Percentiles rank a stretch among this genome's conserved stretches.
phyloP scores from a whole-genome alignment of 148 eudicot species.

The Fallopia convolvulus region DNA sequence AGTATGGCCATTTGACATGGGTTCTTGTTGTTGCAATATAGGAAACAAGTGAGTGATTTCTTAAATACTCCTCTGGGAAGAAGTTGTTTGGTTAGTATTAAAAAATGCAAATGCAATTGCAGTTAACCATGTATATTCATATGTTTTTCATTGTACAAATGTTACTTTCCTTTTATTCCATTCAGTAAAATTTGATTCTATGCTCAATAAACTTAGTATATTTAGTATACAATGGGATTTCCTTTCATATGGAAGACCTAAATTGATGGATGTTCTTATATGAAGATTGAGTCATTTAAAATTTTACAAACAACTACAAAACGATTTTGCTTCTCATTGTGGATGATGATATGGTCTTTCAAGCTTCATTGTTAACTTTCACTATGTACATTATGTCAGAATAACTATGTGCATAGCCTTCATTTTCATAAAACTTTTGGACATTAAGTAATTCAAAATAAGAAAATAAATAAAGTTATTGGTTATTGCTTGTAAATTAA shows the following conservation, averaged over 20 bases:
- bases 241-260: background rate
- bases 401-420: background rate
- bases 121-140: background rate
- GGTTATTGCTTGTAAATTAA: background rate
- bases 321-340: background rate
- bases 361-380: background rate
- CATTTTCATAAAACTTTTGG: background rate
- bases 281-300: background rate
- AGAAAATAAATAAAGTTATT: background rate
- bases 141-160: constrained; percentile 1
- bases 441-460: background rate
- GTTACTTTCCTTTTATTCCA: background rate
- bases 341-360: background rate
- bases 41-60: constrained; percentile 62
- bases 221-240: background rate
- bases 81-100: constrained; percentile 52
- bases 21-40: constrained; percentile 56
- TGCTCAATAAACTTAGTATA: background rate
- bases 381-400: background rate
- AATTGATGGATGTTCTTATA: background rate
- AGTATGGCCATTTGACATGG: background rate
- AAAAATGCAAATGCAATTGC: background rate
- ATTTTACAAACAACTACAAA: background rate
- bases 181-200: background rate
- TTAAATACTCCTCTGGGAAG: constrained; percentile 66